phyloP scores from a whole-genome alignment of 495 filamentous ascomycete genomes.

The Lasiosphaeria ovina region DNA sequence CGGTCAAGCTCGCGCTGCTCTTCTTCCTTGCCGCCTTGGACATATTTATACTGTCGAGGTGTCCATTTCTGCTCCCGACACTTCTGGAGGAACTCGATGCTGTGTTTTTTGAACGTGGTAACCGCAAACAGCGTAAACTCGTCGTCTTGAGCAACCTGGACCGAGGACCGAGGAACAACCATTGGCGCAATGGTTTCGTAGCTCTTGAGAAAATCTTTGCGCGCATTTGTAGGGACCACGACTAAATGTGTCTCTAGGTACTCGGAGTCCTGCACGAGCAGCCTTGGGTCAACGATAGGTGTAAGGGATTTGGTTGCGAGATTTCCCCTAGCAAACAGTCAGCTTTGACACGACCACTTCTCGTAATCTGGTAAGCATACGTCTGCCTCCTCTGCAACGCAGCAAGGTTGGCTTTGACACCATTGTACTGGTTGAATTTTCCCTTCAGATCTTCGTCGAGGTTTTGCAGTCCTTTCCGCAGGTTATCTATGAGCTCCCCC shows the following conservation, averaged over 20 bases:
- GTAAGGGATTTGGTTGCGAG: slow-evolving; percentile 89
- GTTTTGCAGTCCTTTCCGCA: slow-evolving; percentile 84
- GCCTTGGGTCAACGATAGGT: slow-evolving; percentile 74
- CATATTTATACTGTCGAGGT: slow-evolving; percentile 89
- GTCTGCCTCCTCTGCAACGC: slow-evolving; percentile 83
- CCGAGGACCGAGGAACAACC: slow-evolving; percentile 85
- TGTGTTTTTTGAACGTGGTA: slow-evolving; percentile 88
- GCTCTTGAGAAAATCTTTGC: slow-evolving; percentile 81
- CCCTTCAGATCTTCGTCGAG: slow-evolving; percentile 92
- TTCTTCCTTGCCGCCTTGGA: slow-evolving; percentile 81
- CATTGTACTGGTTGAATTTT: slow-evolving; percentile 91
- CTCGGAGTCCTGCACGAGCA: slow-evolving; percentile 85
- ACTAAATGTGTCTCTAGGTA: slow-evolving; percentile 94
- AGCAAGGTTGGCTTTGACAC: slow-evolving; percentile 76
- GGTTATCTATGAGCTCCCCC: slow-evolving; percentile 74
- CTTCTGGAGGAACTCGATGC: slow-evolving; percentile 81
- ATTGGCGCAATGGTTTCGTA: slow-evolving; percentile 82
- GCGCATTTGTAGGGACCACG: slow-evolving; percentile 71
- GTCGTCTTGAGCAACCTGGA: slow-evolving; percentile 72
- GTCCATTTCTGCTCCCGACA: slow-evolving; percentile 90
- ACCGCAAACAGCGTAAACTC: slow-evolving; percentile 88
- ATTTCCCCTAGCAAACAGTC: slow-evolving; percentile 65
- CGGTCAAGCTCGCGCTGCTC: slow-evolving; percentile 81
- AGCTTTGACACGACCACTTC: background rate
- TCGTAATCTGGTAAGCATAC: slow-evolving; percentile 16